Conservation (phyloP, 768 basidiomycete species). For the Nidula microcarpa region DNA sequence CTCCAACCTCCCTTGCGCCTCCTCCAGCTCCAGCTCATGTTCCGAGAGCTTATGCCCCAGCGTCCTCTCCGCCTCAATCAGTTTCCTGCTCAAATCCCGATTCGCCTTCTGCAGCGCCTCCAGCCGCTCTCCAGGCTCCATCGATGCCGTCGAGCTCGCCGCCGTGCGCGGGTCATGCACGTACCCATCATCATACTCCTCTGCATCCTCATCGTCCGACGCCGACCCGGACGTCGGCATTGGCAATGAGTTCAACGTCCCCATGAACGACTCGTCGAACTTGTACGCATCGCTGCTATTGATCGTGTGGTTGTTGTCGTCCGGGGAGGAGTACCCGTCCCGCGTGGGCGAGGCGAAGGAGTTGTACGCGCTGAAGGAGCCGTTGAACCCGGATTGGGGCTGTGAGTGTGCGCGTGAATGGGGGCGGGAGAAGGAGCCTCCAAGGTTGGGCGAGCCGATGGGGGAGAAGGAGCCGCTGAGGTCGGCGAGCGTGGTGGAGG, state of each 20-base stretch:
- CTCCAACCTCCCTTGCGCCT: constrained; percentile 73
- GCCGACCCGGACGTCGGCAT: constrained; percentile 51
- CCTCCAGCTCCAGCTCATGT: constrained; percentile 81
- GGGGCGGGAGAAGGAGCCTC: constrained; percentile 47
- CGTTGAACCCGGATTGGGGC: constrained; percentile 30
- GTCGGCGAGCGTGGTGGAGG: constrained; percentile 25
- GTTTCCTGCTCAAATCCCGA: constrained; percentile 68
- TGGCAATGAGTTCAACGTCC: constrained; percentile 49
- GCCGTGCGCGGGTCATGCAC: constrained; percentile 54
- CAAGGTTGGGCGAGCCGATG: constrained; percentile 37
- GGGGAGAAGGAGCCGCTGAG: constrained; percentile 22
- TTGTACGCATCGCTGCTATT: constrained; percentile 15
- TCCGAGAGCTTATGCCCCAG: constrained; percentile 65
- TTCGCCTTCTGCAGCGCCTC: constrained; percentile 75
- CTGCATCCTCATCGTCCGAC: constrained; percentile 53
- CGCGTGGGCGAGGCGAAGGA: constrained; percentile 11
- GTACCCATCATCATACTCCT: constrained; percentile 50
- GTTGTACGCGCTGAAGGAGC: constrained; percentile 5
- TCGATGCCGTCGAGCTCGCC: constrained; percentile 60
- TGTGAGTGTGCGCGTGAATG: constrained; percentile 62
- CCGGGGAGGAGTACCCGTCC: constrained; percentile 38
- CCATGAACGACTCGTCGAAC: constrained; percentile 32
- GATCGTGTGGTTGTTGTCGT: constrained; percentile 30
- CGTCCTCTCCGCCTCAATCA: constrained; percentile 70
- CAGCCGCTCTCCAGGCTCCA: constrained; percentile 69